phyloP scores from a whole-genome alignment of 2,329 filamentous ascomycete species.

The Pseudogymnoascus verrucosus region DNA sequence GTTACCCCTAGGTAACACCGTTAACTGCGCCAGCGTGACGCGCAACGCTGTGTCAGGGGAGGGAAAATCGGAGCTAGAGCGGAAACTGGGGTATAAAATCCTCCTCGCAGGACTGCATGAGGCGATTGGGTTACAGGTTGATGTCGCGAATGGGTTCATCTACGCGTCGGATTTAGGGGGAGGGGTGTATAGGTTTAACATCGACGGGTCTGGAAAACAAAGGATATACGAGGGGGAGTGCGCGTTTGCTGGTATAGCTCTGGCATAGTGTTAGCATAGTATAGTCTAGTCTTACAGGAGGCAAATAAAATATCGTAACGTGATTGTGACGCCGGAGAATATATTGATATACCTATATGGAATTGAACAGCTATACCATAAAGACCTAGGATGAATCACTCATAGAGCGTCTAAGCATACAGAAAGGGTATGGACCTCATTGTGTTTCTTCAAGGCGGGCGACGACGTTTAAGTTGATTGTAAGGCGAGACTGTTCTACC shows the following conservation, averaged over 20 bases:
- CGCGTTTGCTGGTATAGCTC: constrained; percentile 8
- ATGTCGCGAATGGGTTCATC: constrained; percentile 28
- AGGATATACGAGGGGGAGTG: constrained; percentile 12
- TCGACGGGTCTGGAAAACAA: constrained; percentile 24
- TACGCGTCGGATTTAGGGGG: constrained; percentile 36
- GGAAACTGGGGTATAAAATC: constrained; percentile 17
- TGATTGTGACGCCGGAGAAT: too few species aligned
- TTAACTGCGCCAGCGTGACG: constrained; percentile 34
- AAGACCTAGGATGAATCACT: too few species aligned
- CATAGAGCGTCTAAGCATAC: too few species aligned
- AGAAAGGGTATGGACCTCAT: too few species aligned
- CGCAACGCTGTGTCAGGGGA: not conserved
- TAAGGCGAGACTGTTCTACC: too few species aligned
- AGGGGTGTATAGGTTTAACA: constrained; percentile 29
- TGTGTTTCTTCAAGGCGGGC: too few species aligned
- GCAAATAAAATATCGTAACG: too few species aligned
- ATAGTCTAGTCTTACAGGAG: not conserved
- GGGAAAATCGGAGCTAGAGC: constrained; percentile 11
- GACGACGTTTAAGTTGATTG: too few species aligned
- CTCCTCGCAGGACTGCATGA: constrained; percentile 35
- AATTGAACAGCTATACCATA: too few species aligned
- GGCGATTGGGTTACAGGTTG: constrained; percentile 38
- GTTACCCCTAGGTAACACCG: constrained; percentile 43
- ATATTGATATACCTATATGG: too few species aligned
- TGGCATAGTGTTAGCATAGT: not conserved